These are phyloP conservation scores for Lathyrus oleraceus DNA, from an alignment of 306 rosid species.

Conservation along the genomic window DNA sequence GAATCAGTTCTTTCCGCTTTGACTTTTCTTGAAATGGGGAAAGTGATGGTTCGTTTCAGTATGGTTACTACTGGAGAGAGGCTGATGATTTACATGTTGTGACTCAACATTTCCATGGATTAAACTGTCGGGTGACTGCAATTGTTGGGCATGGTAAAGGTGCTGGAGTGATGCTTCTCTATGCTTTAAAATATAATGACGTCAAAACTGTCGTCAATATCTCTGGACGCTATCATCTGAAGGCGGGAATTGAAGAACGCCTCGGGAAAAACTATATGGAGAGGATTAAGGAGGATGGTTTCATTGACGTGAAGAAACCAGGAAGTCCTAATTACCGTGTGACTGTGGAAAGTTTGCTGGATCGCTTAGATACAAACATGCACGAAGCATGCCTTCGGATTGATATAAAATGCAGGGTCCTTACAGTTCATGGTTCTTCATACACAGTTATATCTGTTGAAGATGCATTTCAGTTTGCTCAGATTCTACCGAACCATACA, in stretches of 20 bases:
- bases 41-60: too few relatives aligned
- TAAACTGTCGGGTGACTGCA: too few relatives aligned
- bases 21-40: too few relatives aligned
- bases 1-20: too few relatives aligned
- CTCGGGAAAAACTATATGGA: background rate
- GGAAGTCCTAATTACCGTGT: constrained; percentile 56
- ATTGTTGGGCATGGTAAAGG: too few relatives aligned
- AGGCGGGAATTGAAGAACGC: background rate
- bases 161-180: too few relatives aligned
- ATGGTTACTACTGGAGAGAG: too few relatives aligned
- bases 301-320: constrained; percentile 10
- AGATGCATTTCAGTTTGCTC: constrained; percentile 61
- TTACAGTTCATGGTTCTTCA: constrained; percentile 76
- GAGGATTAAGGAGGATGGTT: background rate
- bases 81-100: too few relatives aligned
- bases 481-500: constrained; percentile 77
- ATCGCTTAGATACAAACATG: constrained; percentile 70
- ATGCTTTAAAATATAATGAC: too few relatives aligned
- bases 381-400: constrained; percentile 73
- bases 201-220: background rate
- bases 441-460: constrained; percentile 55
- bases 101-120: too few relatives aligned
- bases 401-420: constrained; percentile 76
- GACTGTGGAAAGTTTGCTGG: constrained; percentile 72
- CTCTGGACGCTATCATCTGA: background rate